Evolutionary conservation across 2,329 filamentous ascomycete genomes (phyloP), one percentile per base, ranked within the genome.

Genomic region (Cercospora janseana): DNA sequence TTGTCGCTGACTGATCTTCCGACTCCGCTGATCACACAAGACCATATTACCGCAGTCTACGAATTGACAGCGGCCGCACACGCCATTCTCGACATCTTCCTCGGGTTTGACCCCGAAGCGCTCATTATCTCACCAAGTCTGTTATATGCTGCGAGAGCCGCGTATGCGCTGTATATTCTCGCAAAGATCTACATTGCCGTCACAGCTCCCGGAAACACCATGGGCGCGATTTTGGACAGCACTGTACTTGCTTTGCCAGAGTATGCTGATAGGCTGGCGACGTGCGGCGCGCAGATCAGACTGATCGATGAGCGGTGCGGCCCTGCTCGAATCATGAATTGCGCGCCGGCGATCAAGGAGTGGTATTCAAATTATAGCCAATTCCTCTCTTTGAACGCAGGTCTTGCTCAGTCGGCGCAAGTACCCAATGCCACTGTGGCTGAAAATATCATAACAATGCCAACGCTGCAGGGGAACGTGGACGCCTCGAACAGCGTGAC

Each of bases 1-100:
- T 51, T 67, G 6, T 58, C 60, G 8, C 46, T 60, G 21, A 58
- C 57, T 3, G 64, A 66, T 38, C 60, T 63, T 27, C 62, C 63
- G 6, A 41, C 51, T 21, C 63, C 64, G 4, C 15, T 42, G 3
- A 49, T 64, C 4, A 58, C 51, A 3, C 45, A 57, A 32, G 57
- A 61, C 5, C 62, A 65, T 26, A 54, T 63, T 27, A 54, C 57
- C 15, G 56, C 60, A 12, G 40, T 64, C 8, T 52, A 55, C 10
- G 55, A 60, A 23, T 46, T 66, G 13, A 52, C 50, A 27, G 28
- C 51, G 4, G 57, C 61, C 23, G 43, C 49, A 8, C 62, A 65
- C 26, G 55, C 45, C 4, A 49, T 62, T 12, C 49, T 66, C 8
- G 61, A 64, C 10, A 52, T 56, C 13, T 56, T 56, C 20, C 35